A percentile compares a stretch with the other conserved stretches of the same genome.
These are phyloP conservation scores for Pelargonium nanum DNA, from an alignment of 345 rosid species.

Conservation along the genomic window DNA sequence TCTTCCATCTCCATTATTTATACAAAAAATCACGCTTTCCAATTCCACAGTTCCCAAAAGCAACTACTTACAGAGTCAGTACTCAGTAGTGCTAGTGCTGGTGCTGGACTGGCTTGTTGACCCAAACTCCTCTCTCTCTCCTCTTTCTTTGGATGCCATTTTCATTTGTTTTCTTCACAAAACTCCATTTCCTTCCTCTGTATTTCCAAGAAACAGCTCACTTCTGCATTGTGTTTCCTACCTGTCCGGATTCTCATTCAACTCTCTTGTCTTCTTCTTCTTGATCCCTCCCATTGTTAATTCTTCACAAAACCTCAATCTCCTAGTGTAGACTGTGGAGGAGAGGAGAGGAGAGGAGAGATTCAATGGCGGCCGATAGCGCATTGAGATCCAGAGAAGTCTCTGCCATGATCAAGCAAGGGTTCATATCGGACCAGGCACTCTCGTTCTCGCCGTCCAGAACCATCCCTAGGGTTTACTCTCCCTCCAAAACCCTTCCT, in stretches of 20 bases:
- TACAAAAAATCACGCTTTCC: background rate
- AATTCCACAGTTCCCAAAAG: background rate
- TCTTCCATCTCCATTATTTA: no score
- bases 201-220: no score
- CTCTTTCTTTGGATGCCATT: background rate
- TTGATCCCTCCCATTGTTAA: no score
- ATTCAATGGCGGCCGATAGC: conserved; percentile 38
- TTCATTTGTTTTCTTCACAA: background rate
- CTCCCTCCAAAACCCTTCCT: no score
- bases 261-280: background rate
- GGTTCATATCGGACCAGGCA: conserved; percentile 57
- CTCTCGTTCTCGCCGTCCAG: conserved; percentile 52
- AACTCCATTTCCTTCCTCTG: no score
- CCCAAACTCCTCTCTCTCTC: background rate
- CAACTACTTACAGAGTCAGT: background rate
- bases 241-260: background rate
- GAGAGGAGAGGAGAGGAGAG: no score
- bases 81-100: background rate
- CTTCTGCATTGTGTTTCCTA: background rate
- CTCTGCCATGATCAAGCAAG: conserved; percentile 75
- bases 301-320: no score
- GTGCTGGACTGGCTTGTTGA: background rate
- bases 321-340: no score
- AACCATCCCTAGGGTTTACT: conserved; percentile 23
- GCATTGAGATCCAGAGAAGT: conserved; percentile 43